These are phyloP conservation scores for Colletotrichum nymphaeae DNA, from an alignment of 2,329 filamentous ascomycete genomes.

Conservation along the genomic window DNA sequence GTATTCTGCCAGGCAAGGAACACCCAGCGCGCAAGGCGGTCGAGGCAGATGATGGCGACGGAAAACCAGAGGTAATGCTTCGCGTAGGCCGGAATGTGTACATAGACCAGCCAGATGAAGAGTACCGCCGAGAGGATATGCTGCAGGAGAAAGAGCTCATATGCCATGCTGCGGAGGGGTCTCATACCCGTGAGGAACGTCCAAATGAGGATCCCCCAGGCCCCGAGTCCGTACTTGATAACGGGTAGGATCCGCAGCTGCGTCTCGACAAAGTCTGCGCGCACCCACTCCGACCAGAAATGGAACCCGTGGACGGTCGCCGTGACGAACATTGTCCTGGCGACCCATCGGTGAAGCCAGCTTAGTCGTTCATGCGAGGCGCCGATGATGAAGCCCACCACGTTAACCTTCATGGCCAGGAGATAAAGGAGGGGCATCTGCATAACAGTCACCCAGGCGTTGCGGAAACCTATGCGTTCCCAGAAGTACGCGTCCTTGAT, in stretches of 20 bases:
- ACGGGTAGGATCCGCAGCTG: constrained; percentile 68
- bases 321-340: constrained; percentile 75
- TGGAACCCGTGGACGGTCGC: constrained; percentile 77
- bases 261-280: constrained; percentile 66
- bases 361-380: constrained; percentile 77
- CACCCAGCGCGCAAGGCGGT: constrained; percentile 65
- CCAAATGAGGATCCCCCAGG: constrained; percentile 75
- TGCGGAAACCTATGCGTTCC: constrained; percentile 75
- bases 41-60: constrained; percentile 70
- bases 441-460: constrained; percentile 73
- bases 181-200: constrained; percentile 71
- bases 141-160: constrained; percentile 77
- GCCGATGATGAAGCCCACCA: constrained; percentile 71
- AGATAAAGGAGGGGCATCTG: constrained; percentile 75
- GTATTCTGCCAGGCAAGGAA: constrained; percentile 65
- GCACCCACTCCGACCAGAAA: constrained; percentile 74
- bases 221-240: constrained; percentile 71
- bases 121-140: constrained; percentile 71
- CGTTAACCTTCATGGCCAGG: constrained; percentile 68
- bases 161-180: constrained; percentile 73
- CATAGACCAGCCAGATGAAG: constrained; percentile 72
- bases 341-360: constrained; percentile 80
- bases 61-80: constrained; percentile 75
- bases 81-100: constrained; percentile 70
- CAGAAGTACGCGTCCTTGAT: constrained; percentile 66